Conservation (phyloP, 1,284 basidiomycete species). For the Cryptococcus floricola region DNA sequence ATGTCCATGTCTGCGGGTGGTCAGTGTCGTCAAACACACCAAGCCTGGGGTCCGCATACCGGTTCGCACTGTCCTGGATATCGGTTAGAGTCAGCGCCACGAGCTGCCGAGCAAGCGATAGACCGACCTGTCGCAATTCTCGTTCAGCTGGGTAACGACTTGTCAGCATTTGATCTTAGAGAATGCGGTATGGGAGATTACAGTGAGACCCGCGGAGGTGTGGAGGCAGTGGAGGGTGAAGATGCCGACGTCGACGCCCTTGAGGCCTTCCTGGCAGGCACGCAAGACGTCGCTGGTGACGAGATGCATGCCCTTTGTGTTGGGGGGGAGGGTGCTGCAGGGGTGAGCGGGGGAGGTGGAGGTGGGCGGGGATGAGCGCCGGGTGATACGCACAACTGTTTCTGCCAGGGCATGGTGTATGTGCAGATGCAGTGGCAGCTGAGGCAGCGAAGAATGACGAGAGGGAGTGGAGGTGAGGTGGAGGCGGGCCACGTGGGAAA, state of each 20-base stretch:
- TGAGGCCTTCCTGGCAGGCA: constrained; percentile 70
- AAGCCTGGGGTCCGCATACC: constrained; percentile 9
- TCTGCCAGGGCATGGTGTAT: constrained; percentile 80
- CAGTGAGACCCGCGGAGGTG: constrained; percentile 80
- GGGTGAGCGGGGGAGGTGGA: constrained; percentile 32
- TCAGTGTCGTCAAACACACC: not conserved
- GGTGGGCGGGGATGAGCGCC: not conserved
- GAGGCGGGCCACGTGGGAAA: not conserved
- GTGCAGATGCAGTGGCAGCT: not conserved
- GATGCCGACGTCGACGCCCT: constrained; percentile 60
- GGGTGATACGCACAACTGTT: constrained; percentile 63
- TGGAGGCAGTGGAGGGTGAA: constrained; percentile 66
- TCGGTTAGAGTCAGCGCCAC: not conserved
- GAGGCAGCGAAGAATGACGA: not conserved
- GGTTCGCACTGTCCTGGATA: constrained; percentile 25
- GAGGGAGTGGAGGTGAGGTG: not conserved
- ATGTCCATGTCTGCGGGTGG: constrained; percentile 51
- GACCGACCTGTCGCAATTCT: constrained; percentile 44
- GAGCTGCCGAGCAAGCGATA: not conserved
- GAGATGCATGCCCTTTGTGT: constrained; percentile 65
- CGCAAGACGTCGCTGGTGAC: constrained; percentile 67
- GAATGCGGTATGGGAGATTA: constrained; percentile 68
- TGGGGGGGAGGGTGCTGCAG: constrained; percentile 41
- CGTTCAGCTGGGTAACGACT: constrained; percentile 33
- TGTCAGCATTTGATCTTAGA: not conserved